Percentiles rank a stretch among this genome's conserved stretches.
Conservation (phyloP, 192 early-diverging fungal species). For the Linderina pennispora region DNA sequence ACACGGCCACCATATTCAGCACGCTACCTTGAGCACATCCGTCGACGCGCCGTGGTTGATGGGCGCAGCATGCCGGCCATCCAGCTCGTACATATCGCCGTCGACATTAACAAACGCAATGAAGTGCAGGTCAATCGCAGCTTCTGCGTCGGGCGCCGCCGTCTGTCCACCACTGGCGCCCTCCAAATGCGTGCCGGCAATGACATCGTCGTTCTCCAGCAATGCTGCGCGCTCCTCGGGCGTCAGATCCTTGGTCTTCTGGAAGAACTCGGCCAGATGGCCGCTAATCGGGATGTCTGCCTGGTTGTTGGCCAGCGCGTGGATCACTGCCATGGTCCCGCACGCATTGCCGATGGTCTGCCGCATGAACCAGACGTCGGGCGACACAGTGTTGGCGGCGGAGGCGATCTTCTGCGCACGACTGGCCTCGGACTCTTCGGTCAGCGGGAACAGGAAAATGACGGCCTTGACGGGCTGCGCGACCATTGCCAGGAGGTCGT, state of each 20-base stretch:
- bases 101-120: conserved; percentile 76
- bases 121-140: conserved; percentile 79
- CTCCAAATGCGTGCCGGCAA: conserved; percentile 52
- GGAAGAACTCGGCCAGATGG: conserved; percentile 56
- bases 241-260: conserved; percentile 51
- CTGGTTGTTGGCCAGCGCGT: conserved; percentile 74
- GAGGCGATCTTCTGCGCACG: conserved; percentile 48
- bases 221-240: conserved; percentile 68
- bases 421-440: conserved; percentile 55
- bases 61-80: conserved; percentile 75
- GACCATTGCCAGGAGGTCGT: conserved; percentile 72
- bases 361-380: conserved; percentile 66
- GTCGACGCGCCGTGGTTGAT: conserved; percentile 72
- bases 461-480: conserved; percentile 80
- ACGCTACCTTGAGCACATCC: conserved; percentile 51
- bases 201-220: conserved; percentile 56
- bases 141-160: conserved; percentile 60
- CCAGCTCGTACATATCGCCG: conserved; percentile 80
- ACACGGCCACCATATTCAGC: conserved; percentile 53
- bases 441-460: conserved; percentile 81
- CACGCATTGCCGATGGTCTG: conserved; percentile 92
- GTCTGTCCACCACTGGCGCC: conserved; percentile 64
- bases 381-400: conserved; percentile 9
- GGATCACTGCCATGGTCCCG: conserved; percentile 91
- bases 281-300: conserved; percentile 47